These are phyloP conservation scores for Cairneyella variabilis DNA, from an alignment of 495 filamentous ascomycete genomes.

Conservation along the genomic window DNA sequence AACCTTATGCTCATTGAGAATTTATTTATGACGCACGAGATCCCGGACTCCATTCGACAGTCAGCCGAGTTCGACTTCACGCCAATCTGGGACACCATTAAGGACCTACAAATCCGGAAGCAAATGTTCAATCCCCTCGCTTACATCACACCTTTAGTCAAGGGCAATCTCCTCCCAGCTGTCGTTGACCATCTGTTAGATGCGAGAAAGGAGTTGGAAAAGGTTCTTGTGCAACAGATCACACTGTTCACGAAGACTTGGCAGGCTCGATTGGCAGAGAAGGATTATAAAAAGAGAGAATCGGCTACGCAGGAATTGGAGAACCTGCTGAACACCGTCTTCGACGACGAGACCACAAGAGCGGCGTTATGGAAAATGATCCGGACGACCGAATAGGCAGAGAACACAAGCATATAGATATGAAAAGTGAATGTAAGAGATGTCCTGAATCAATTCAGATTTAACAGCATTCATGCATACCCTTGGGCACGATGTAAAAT, in stretches of 20 bases:
- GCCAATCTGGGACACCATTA: constrained; percentile 72
- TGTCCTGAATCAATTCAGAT: no score
- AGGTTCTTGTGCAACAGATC: constrained; percentile 70
- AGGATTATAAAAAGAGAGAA: constrained; percentile 42
- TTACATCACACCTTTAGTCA: constrained; percentile 51
- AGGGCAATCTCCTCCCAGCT: constrained; percentile 54
- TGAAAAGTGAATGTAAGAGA: no score
- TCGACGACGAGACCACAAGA: constrained; percentile 25
- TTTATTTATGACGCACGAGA: constrained; percentile 88
- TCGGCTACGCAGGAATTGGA: constrained; percentile 56
- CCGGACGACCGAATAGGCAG: constrained; percentile 9
- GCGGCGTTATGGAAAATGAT: constrained; percentile 28
- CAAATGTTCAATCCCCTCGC: constrained; percentile 65
- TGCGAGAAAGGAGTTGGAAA: constrained; percentile 78
- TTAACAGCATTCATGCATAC: no score
- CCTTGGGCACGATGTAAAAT: no score
- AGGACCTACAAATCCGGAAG: constrained; percentile 64
- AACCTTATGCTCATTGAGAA: constrained; percentile 89
- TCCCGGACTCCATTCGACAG: constrained; percentile 71
- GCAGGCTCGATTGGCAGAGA: constrained; percentile 39
- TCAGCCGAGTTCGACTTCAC: constrained; percentile 69
- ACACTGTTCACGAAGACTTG: constrained; percentile 71
- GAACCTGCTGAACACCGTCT: constrained; percentile 17
- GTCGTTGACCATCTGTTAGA: constrained; percentile 66
- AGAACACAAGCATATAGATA: no score